phyloP scores from a whole-genome alignment of 2,329 filamentous ascomycete genomes.

The Emericellopsis cladophorae region DNA sequence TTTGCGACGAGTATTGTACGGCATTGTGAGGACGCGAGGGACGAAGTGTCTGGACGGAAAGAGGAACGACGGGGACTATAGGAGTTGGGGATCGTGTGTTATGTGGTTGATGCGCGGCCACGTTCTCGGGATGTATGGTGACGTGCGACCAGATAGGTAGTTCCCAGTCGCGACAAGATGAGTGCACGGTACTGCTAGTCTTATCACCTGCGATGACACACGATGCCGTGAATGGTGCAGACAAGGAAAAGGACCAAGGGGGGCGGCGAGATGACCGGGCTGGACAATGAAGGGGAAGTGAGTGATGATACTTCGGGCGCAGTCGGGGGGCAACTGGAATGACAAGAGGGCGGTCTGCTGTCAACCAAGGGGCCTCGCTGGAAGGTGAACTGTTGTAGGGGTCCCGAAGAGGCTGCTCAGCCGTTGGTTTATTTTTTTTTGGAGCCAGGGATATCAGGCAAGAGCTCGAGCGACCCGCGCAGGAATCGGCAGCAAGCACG shows the following conservation, averaged over 20 bases:
- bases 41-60: neutral
- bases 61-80: neutral
- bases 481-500: neutral
- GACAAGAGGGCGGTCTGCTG: neutral
- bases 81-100: neutral
- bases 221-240: neutral
- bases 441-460: neutral
- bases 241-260: neutral
- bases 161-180: no score
- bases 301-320: neutral
- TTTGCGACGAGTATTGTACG: constrained; percentile 94
- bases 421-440: neutral
- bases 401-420: neutral
- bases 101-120: neutral
- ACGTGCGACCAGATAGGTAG: no score
- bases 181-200: neutral
- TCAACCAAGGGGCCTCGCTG: neutral
- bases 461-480: neutral
- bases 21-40: constrained; percentile 42
- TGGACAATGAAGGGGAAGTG: neutral
- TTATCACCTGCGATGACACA: neutral
- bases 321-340: neutral
- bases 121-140: neutral
- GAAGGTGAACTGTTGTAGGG: neutral
- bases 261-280: no score